Evolutionary conservation across 768 basidiomycete genomes (phyloP).

Genomic region (Termitomyces sp.): DNA sequence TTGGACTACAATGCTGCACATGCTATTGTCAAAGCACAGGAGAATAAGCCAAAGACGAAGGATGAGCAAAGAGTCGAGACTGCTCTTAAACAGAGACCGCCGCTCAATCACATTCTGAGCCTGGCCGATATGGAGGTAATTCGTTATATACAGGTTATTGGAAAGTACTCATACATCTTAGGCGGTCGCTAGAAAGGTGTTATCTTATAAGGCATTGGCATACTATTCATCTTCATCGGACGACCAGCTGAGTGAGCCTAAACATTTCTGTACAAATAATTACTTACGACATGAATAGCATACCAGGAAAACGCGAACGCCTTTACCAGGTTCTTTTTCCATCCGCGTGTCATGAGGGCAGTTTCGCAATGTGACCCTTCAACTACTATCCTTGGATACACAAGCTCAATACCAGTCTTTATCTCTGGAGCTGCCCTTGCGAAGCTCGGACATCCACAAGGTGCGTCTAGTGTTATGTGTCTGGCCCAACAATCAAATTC

Average conservation of each 20-base stretch:
- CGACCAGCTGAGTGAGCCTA: conserved; percentile 69
- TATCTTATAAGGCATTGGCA: conserved; percentile 72
- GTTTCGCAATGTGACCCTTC: conserved; percentile 64
- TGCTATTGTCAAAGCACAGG: conserved; percentile 28
- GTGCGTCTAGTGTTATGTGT: conserved; percentile 20
- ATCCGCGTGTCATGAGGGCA: conserved; percentile 72
- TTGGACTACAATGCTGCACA: conserved; percentile 44
- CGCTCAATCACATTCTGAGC: conserved; percentile 65
- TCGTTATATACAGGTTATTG: background rate
- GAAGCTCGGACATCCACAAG: conserved; percentile 83
- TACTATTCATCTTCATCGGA: conserved; percentile 88
- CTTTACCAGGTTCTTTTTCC: conserved; percentile 85
- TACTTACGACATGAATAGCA: conserved; percentile 33
- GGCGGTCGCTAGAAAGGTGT: conserved; percentile 66
- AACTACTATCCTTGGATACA: conserved; percentile 68
- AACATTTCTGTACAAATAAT: background rate
- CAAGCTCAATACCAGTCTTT: conserved; percentile 73
- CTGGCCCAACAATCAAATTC: background rate
- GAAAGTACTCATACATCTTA: conserved; percentile 19
- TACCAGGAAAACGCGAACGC: conserved; percentile 68
- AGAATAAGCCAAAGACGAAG: conserved; percentile 49
- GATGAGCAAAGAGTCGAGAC: conserved; percentile 67
- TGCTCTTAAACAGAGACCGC: conserved; percentile 57
- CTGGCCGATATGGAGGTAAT: conserved; percentile 79
- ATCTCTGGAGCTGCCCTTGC: conserved; percentile 81